Base-by-base conservation (phyloP, 2,329 filamentous ascomycete genomes). In the Fusarium devonianum region DNA sequence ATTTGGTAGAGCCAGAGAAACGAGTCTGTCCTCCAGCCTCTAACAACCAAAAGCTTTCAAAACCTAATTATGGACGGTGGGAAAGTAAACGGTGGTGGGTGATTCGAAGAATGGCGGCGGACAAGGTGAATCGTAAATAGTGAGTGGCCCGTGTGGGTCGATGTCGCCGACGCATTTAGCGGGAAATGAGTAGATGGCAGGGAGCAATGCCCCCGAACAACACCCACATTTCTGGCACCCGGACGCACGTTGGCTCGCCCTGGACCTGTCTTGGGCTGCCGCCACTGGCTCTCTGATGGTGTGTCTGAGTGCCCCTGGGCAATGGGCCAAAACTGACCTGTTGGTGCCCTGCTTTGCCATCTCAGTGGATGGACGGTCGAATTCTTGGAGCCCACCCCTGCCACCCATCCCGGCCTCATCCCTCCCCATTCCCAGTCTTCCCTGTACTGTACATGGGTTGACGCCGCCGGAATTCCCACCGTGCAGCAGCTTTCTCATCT, bases 401-500 rank as follows among this genome's bases (percentile, higher is more conserved):
- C 30, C 33, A 29, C n/a, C n/a, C n/a, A n/a, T 45, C 43, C 35
- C 30, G 25, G 33, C 30, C 26, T 29, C 39, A 40, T 25, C 23
- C 30, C 45, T 35, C 56, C 48, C 52, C 22, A 33, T 12, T 43
- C 23, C 12, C n/a, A n/a, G n/a, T 48, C 43, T 34, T 48, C 52
- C 46, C 45, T 64, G 53, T 34, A 56, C n/a, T n/a, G n/a, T n/a
- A n/a, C n/a, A n/a, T n/a, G n/a, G n/a, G n/a, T n/a, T n/a, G 44
- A 46, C 57, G 45, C 38, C 43, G 49, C 52, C 58, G 53, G 28
- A 49, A 59, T 65, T 64, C 53, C 53, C 60, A 64, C 62, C 47
- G 38, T 52, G 57, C 49, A 44, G 40, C 16, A 49, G 51, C 45
- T 53, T 23, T 54, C 62, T 63, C 65, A 63, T 65, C 55, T 67